Evolutionary conservation across 1,284 basidiomycete species (phyloP).

Genomic region (Papiliotrema flavescens): DNA sequence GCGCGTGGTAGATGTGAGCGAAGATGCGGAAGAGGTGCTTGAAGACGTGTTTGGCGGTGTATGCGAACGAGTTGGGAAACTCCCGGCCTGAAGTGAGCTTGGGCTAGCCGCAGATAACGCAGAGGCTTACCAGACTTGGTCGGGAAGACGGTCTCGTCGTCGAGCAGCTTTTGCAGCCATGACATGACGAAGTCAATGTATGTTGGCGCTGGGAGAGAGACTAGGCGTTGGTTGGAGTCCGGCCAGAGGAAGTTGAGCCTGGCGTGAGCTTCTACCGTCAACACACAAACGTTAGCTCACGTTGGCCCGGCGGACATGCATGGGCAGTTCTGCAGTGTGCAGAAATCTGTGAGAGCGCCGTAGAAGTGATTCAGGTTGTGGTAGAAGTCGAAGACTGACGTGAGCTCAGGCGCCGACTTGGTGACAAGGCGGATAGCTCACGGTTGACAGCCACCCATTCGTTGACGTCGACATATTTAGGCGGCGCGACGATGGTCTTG

Average conservation of each 20-base stretch:
- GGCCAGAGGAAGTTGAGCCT: conserved; percentile 98
- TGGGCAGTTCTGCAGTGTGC: conserved; percentile 82
- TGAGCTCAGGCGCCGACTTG: neutral
- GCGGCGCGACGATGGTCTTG: conserved; percentile 96
- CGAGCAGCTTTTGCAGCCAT: conserved; percentile 90
- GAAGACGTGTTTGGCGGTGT: conserved; percentile 93
- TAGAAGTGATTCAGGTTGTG: conserved; percentile 97
- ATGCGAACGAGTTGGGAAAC: conserved; percentile 83
- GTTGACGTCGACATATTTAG: conserved; percentile 95
- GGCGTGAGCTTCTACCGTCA: conserved; percentile 6
- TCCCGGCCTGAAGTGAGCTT: conserved; percentile 64
- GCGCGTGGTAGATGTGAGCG: conserved; percentile 95
- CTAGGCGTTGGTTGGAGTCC: conserved; percentile 88
- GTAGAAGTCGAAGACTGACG: conserved; percentile 86
- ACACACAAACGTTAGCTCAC: conserved; percentile 54
- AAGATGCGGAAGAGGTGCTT: conserved; percentile 95
- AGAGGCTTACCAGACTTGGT: conserved; percentile 75
- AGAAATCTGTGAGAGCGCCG: conserved; percentile 90
- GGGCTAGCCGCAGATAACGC: neutral
- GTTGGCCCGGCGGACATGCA: conserved; percentile 89
- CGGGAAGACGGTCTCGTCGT: conserved; percentile 90
- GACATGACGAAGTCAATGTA: conserved; percentile 99
- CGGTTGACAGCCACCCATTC: conserved; percentile 98
- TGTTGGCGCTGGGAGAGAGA: conserved; percentile 89
- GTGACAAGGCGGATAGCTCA: conserved; percentile 53